Evolutionary conservation across 495 filamentous ascomycete species (phyloP).

Genomic region (Paragyromitra xinjiangensis): DNA sequence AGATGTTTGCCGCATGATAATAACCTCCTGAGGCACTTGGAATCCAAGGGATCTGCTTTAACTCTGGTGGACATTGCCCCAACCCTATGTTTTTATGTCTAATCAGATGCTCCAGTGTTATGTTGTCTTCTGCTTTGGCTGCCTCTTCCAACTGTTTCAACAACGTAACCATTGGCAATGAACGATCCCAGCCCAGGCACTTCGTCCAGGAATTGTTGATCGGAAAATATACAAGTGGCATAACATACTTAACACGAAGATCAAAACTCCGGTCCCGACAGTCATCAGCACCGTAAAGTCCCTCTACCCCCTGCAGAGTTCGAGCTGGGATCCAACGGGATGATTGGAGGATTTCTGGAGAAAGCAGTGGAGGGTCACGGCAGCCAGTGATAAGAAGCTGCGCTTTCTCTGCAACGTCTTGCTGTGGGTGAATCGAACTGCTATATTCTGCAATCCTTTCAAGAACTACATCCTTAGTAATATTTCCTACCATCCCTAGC

Average conservation of each 20-base stretch:
- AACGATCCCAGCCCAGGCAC: slow-evolving; percentile 29
- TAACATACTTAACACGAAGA: slow-evolving; percentile 24
- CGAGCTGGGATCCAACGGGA: slow-evolving; percentile 46
- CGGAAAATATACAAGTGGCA: slow-evolving; percentile 27
- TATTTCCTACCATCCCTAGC: slow-evolving; percentile 28
- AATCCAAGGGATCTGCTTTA: slow-evolving; percentile 36
- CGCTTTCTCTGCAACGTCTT: slow-evolving; percentile 18
- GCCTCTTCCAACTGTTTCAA: slow-evolving; percentile 21
- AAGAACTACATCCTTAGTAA: slow-evolving; percentile 20
- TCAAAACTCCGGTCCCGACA: slow-evolving; percentile 29
- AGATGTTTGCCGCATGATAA: slow-evolving; percentile 34
- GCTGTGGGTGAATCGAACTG: not conserved
- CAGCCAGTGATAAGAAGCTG: not conserved
- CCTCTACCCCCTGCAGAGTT: not conserved
- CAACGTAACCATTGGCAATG: not conserved
- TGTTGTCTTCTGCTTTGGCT: slow-evolving; percentile 3
- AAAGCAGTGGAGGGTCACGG: not conserved
- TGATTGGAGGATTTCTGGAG: not conserved
- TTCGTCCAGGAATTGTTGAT: slow-evolving; percentile 18
- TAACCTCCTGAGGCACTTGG: slow-evolving; percentile 40
- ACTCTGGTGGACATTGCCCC: not conserved
- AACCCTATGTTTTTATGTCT: not conserved
- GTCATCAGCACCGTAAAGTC: slow-evolving; percentile 31
- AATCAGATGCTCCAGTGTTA: not conserved
- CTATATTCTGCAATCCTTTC: slow-evolving; percentile 43